These are phyloP conservation scores for Hypoxylon fuscum DNA, from an alignment of 495 filamentous ascomycete genomes.

Conservation along the genomic window DNA sequence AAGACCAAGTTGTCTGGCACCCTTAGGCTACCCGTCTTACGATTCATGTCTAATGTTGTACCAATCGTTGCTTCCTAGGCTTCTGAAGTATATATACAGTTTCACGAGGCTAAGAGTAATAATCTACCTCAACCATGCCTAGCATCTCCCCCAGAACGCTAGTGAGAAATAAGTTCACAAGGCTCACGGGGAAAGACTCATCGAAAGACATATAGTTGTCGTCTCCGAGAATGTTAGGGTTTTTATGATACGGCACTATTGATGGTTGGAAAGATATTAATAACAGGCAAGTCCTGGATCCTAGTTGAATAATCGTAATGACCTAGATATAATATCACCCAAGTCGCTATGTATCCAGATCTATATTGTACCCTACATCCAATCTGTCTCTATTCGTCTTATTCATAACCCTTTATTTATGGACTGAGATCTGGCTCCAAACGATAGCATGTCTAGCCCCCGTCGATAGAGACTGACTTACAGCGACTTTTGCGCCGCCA, in stretches of 20 bases:
- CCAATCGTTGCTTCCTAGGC: too few species aligned
- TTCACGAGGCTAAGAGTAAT: too few species aligned
- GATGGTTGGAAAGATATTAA: not conserved
- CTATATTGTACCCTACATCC: conserved; percentile 12
- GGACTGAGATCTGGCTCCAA: not conserved
- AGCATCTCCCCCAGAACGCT: too few species aligned
- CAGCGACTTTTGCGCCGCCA: conserved; percentile 37
- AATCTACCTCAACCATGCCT: too few species aligned
- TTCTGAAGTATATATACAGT: too few species aligned
- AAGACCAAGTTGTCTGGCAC: too few species aligned
- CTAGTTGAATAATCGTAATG: not conserved
- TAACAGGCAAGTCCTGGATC: not conserved
- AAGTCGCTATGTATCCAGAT: conserved; percentile 4
- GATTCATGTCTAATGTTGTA: too few species aligned
- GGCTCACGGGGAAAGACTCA: too few species aligned
- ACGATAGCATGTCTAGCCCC: not conserved
- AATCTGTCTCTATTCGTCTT: conserved; percentile 19
- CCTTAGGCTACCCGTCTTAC: too few species aligned
- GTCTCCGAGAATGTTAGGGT: too few species aligned
- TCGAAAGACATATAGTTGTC: too few species aligned
- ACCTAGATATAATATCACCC: conserved; percentile 5
- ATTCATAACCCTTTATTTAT: not conserved
- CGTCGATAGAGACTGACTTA: not conserved
- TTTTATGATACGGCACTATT: not conserved
- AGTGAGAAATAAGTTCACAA: too few species aligned